phyloP scores from a whole-genome alignment of 2,329 filamentous ascomycete species.

The Pestalotiopsis sp. region DNA sequence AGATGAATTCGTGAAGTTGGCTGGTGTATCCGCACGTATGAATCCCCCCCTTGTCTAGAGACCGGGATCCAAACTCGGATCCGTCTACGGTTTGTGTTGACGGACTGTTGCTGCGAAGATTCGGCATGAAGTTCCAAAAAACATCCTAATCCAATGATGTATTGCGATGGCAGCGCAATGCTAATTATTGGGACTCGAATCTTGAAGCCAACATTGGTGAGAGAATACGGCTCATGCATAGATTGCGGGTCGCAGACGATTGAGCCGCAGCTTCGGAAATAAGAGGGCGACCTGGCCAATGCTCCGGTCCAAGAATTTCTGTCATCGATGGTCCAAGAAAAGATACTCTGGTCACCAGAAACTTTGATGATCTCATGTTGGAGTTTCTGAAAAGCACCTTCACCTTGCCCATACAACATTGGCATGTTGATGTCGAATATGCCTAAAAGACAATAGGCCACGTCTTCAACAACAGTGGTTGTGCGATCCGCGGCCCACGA shows the following conservation, averaged over 20 bases:
- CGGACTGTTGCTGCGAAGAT: too few species aligned
- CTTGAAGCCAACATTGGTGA: neutral
- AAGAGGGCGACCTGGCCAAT: neutral
- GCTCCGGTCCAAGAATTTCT: slow-evolving; percentile 4
- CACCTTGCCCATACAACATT: slow-evolving; percentile 43
- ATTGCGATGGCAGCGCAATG: too few species aligned
- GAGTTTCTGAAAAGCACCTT: slow-evolving; percentile 33
- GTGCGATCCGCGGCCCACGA: slow-evolving; percentile 38
- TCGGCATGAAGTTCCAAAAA: slow-evolving; percentile 13
- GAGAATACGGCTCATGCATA: neutral
- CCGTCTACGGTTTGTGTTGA: too few species aligned
- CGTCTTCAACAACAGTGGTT: slow-evolving; percentile 41
- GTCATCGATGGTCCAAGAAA: too few species aligned
- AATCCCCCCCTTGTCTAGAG: too few species aligned
- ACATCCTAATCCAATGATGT: neutral
- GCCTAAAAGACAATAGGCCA: slow-evolving; percentile 47
- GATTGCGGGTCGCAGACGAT: neutral
- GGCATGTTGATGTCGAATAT: slow-evolving; percentile 48
- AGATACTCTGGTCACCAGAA: slow-evolving; percentile 30
- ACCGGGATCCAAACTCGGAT: too few species aligned
- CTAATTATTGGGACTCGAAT: too few species aligned
- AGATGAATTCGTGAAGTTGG: too few species aligned
- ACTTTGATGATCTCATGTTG: slow-evolving; percentile 38
- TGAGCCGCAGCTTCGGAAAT: neutral
- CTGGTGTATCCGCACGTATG: too few species aligned